Base-by-base conservation (phyloP, 2,329 filamentous ascomycete genomes). In the Penicillium decumbens region DNA sequence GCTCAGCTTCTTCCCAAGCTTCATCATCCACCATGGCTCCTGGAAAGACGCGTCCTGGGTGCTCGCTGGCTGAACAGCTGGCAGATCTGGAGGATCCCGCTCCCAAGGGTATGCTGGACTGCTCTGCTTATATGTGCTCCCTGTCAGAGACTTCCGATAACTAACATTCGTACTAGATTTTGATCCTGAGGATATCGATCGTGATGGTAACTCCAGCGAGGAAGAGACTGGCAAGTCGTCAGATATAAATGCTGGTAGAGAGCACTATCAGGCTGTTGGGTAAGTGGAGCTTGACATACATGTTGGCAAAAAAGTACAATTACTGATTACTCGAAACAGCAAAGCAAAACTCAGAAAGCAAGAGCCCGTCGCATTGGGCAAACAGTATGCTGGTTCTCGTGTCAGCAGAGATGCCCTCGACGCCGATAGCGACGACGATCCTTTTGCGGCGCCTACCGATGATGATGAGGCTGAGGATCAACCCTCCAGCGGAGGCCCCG, bases 181-280 rank as follows among this genome's bases (percentile, higher is more conserved):
- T 64, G 89, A 95, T 65, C 88, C 88, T 0, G 89, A 95, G 74
- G 82, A 81, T 48, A 72, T 80, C 45, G 74, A 80, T 58, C 80
- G 83, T 53, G 75, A 74, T 15, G 77, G 77, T 13, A 70, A 72
- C 54, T 77, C 77, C n/a, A 79, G 77, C 48, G 79, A 80, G 47
- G 80, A 80, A 41, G 76, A 74, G 38, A 69, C 70, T 12, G 79
- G 75, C 43, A 81, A 77, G 39, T 53, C 55, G 4, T 71, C 69
- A 20, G 72, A 72, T 49, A 69, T 60, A 35, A 69, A 78, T 58
- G 75, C 78, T 9, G 89, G 87, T 18, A 87, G 91, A 28, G 92
- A 95, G 62, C 92, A 97, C 67, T 97, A 97, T 66, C 80, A 87
- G 38, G 72, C 79, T 45, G 88, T 95, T 28, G 87, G 85, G 78